Evolutionary conservation across 2,329 filamentous ascomycete species (phyloP), one percentile per base, ranked within the genome.

Genomic region (Monosporascus ibericus): DNA sequence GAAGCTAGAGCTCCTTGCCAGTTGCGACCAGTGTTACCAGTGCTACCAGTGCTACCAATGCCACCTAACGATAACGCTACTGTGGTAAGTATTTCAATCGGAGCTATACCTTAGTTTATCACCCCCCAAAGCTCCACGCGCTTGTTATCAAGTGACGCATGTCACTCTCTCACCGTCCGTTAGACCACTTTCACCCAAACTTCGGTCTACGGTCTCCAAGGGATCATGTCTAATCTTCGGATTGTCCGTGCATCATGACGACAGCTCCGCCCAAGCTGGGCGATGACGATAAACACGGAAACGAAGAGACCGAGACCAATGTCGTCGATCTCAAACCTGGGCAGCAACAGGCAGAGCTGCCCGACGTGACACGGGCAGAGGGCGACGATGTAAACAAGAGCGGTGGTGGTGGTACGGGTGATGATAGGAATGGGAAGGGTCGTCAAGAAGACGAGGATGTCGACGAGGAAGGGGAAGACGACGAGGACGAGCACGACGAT

Each of bases 371-470:
- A 36, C 59, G 53, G 8, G 53, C 59, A 1, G 53, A 55, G 25
- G 48, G 47, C 8, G 44, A 40, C 9, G 51, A 53, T 22, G 40
- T 44, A 24, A 52, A 42, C n/a, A 50, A 51, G 22, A 49, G 49
- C 6, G 53, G 57, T 14, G 57, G 57, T 14, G 57, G 30, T 17
- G 48, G 50, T 11, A 30, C 27, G 27, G 27, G 27, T 24, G 44
- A 47, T 34, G 69, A 67, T 0, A 70, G 70, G 0, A 77, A 76
- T 0, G 72, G 73, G 0, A 75, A 75, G 0, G 73, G 71, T 0
- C 72, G 73, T 0, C 73, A 72, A 0, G 72, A 70, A 1, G 70
- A 82, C 0, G 80, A 82, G 0, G 79, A 82, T 0, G 82, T 84
- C 0, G 86, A 82, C 0, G 55, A 59, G 37, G 62, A 64, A 3